Conservation (phyloP, 176 grass and related monocot genomes). For the Triticum aestivum region DNA sequence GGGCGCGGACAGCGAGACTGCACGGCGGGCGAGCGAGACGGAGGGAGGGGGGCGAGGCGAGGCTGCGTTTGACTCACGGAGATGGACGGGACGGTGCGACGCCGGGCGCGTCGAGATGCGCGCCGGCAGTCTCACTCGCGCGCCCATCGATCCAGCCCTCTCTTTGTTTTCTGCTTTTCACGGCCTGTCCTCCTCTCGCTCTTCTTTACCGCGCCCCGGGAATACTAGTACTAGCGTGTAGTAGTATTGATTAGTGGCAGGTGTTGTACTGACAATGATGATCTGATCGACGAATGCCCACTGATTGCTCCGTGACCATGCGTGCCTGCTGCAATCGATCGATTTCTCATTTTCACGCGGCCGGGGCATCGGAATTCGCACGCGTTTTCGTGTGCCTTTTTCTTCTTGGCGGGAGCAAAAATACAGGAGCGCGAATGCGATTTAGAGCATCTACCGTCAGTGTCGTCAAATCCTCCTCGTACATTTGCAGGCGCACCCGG, state of each 20-base stretch:
- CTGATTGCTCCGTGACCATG: background rate
- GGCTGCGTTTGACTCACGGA: constrained; percentile 53
- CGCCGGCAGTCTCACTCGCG: background rate
- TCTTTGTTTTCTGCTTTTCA: constrained; percentile 27
- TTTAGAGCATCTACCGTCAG: too few relatives aligned
- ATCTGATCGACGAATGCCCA: background rate
- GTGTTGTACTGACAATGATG: background rate
- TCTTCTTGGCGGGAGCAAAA: background rate
- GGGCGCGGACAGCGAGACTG: constrained; percentile 38
- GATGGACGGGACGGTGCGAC: background rate
- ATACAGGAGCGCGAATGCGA: background rate
- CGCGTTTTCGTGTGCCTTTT: background rate
- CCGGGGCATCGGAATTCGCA: background rate
- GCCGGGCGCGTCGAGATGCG: constrained; percentile 19
- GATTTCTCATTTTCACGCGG: constrained; percentile 1
- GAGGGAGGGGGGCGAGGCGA: constrained; percentile 1
- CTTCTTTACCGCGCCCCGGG: constrained; percentile 44
- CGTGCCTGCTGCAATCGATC: constrained; percentile 22
- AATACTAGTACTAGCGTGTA: background rate
- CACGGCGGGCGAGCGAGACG: constrained; percentile 20
- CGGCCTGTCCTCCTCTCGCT: background rate
- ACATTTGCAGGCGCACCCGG: too few relatives aligned
- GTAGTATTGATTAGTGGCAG: background rate
- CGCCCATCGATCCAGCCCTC: background rate
- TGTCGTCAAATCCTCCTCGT: too few relatives aligned